Percentiles rank a stretch among this genome's conserved stretches.
phyloP scores from a whole-genome alignment of 1,284 basidiomycete species.

The Kwoniella shivajii region DNA sequence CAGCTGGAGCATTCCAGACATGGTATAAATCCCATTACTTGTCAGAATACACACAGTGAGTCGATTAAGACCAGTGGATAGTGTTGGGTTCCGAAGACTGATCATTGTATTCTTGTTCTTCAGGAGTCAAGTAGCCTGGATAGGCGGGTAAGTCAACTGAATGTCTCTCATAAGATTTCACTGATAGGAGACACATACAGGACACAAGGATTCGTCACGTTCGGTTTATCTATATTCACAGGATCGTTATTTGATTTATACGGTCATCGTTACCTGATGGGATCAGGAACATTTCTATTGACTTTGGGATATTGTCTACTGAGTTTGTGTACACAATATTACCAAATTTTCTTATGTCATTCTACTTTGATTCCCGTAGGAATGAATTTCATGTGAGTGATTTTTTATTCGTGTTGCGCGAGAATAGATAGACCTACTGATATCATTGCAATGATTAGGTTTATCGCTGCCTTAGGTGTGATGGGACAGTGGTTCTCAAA shows the following conservation, averaged over 20 bases:
- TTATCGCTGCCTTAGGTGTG: slow-evolving; percentile 44
- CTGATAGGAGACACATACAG: slow-evolving; percentile 4
- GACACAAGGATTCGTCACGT: slow-evolving; percentile 38
- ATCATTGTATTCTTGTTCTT: not conserved
- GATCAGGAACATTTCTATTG: slow-evolving; percentile 26
- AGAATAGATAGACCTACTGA: not conserved
- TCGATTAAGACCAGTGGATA: not conserved
- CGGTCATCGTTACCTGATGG: slow-evolving; percentile 36
- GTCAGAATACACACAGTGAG: slow-evolving; percentile 30
- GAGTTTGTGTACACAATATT: slow-evolving; percentile 32
- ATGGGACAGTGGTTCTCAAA: slow-evolving; percentile 47
- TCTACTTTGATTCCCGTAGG: slow-evolving; percentile 37
- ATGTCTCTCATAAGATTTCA: too few species aligned
- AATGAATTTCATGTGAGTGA: slow-evolving; percentile 39
- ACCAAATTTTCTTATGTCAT: slow-evolving; percentile 41
- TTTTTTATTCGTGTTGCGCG: not conserved
- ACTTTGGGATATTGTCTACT: slow-evolving; percentile 33
- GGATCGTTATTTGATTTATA: slow-evolving; percentile 45
- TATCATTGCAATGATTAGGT: slow-evolving; percentile 17
- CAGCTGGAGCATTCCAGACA: slow-evolving; percentile 43
- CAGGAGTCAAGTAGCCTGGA: slow-evolving; percentile 43
- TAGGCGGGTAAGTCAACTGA: slow-evolving; percentile 29
- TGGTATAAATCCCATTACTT: slow-evolving; percentile 39
- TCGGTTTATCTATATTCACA: slow-evolving; percentile 36
- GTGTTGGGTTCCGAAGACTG: slow-evolving; percentile 1